Percentiles rank a stretch among this genome's conserved stretches.
Evolutionary conservation across 352 stramenopile genomes (phyloP).

Genomic region (Thraustotheca clavata): DNA sequence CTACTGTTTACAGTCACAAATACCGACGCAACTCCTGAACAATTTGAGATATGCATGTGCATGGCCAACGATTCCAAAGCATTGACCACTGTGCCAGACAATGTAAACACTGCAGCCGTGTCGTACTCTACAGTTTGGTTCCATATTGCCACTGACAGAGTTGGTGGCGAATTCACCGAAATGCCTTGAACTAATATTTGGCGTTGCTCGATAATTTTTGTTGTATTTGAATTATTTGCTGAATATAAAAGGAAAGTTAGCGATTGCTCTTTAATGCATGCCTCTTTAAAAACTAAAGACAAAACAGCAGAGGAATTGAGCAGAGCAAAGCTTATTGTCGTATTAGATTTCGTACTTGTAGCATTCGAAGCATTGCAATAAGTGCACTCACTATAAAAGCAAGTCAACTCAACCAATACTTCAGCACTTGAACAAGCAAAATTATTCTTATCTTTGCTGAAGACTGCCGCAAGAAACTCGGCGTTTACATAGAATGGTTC

Average conservation of each 20-base stretch:
- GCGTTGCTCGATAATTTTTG: neutral
- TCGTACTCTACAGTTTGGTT: neutral
- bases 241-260: too few species aligned
- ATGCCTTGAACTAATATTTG: neutral
- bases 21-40: neutral
- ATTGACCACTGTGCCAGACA: neutral
- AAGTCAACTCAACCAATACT: too few species aligned
- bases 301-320: neutral
- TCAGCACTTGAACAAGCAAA: too few species aligned
- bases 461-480: too few species aligned
- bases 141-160: neutral
- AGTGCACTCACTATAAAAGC: too few species aligned
- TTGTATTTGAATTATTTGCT: neutral
- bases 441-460: too few species aligned
- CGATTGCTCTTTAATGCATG: too few species aligned
- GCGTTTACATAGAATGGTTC: too few species aligned
- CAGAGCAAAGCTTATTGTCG: neutral
- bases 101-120: neutral
- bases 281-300: neutral
- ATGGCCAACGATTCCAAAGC: neutral
- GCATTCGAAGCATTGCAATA: too few species aligned
- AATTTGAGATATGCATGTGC: neutral
- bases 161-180: neutral
- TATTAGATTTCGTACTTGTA: too few species aligned
- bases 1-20: too few species aligned